A percentile compares a stretch with the other conserved stretches of the same genome.
Conservation (phyloP, 116 monocot species). For the Dioscorea cayenensis region DNA sequence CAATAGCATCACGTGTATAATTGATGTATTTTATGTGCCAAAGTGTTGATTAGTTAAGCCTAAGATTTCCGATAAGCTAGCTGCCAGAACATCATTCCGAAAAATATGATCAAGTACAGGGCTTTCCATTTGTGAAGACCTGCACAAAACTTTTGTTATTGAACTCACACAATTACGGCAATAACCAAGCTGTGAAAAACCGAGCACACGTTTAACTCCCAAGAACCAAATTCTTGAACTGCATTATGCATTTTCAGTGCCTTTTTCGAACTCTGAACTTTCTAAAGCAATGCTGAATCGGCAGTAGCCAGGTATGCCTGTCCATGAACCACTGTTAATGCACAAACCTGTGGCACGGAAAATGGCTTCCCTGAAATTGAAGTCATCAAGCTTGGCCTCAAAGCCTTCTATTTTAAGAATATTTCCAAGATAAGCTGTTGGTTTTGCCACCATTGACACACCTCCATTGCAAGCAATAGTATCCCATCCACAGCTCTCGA, state of each 20-base stretch:
- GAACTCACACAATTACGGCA: slow-evolving; percentile 8
- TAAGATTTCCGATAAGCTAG: too few species aligned
- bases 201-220: background rate
- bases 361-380: slow-evolving; percentile 59
- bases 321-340: slow-evolving; percentile 81
- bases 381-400: slow-evolving; percentile 36
- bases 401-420: slow-evolving; percentile 35
- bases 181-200: slow-evolving; percentile 4
- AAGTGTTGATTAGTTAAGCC: too few species aligned
- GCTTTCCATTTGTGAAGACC: too few species aligned
- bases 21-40: too few species aligned
- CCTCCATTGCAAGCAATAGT: slow-evolving; percentile 51
- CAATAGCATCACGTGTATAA: too few species aligned
- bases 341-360: slow-evolving; percentile 65
- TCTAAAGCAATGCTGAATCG: slow-evolving; percentile 65
- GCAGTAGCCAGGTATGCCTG: slow-evolving; percentile 63
- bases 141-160: background rate
- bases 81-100: too few species aligned
- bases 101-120: too few species aligned
- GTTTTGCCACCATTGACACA: slow-evolving; percentile 78
- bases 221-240: slow-evolving; percentile 57
- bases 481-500: slow-evolving; percentile 73
- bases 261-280: slow-evolving; percentile 42
- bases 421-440: slow-evolving; percentile 56
- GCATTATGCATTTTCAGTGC: slow-evolving; percentile 44